Base-by-base conservation (phyloP, 2,329 filamentous ascomycete genomes). In the Lasiodiplodia sp. region DNA sequence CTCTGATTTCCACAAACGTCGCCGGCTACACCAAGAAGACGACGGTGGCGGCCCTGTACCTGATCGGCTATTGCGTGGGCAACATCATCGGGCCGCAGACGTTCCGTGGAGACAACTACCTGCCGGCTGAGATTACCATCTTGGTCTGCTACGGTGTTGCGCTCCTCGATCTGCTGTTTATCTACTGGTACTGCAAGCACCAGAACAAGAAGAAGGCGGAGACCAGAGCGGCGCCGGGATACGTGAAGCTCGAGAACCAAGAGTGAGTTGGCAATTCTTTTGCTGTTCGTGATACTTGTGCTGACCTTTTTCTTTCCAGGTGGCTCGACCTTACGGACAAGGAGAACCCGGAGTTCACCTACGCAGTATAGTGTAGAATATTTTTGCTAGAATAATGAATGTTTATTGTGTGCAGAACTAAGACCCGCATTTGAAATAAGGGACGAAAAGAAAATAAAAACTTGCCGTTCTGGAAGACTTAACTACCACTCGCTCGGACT, bases 321-420 rank as follows among this genome's bases (percentile, higher is more conserved):
- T 84, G 87, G 78, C 80, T 88, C 68, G 89, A 92, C 75, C 77
- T 91, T 71, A 91, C 89, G 4, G 89, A 92, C 74, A 79, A 82
- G 67, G 89, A 92, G 81, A 92, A 90, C 70, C 80, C 79, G 0
- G 82, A 91, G 75, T 91, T 92, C 74, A 77, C 86, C 0, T 92
- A 92, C 75, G 84, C 82, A 23, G 70, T 88, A 58, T 87, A 79
- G 76, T 58, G 51, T 21, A 52, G 23, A 37, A 18, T 7, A 7
- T 18, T 44, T 40, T 44, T 7, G 40, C 16, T 44, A 18, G n/a
- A 21, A 1, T 11, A 47, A 47, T 21, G 18, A 21, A n/a, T 47
- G 18, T 47, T 31, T 31, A 31, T 31, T 31, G 6, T 4, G 28
- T 31, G 28, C 28, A 6, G 28, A 7, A 8, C 28, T 31, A 8